Evolutionary conservation across 225 moss, liverwort and hornwort species (phyloP).

Genomic region (Bryum argenteum): DNA sequence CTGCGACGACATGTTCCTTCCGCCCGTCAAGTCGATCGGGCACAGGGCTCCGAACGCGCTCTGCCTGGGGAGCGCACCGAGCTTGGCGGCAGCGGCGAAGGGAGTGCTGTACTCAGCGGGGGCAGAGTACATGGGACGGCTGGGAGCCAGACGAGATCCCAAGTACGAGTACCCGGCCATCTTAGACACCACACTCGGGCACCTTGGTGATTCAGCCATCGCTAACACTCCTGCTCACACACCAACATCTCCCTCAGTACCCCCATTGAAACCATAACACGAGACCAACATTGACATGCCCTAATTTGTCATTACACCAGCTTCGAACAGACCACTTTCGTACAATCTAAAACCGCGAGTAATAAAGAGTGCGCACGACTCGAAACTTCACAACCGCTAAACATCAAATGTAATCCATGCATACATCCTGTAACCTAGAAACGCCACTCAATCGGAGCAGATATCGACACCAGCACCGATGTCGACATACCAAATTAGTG

Average conservation of each 20-base stretch:
- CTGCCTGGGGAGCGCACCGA: slow-evolving; percentile 23
- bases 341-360: too few relatives aligned
- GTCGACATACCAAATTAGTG: too few relatives aligned
- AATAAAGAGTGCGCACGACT: too few relatives aligned
- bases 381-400: too few relatives aligned
- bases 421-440: too few relatives aligned
- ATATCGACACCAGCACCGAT: too few relatives aligned
- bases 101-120: slow-evolving; percentile 30
- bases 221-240: slow-evolving; percentile 26
- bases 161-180: slow-evolving; percentile 44
- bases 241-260: background rate
- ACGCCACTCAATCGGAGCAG: too few relatives aligned
- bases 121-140: slow-evolving; percentile 26
- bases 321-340: too few relatives aligned
- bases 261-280: background rate
- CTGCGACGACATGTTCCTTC: background rate
- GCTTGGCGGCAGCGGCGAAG: slow-evolving; percentile 35
- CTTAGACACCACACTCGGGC: slow-evolving; percentile 22
- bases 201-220: slow-evolving; percentile 2
- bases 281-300: background rate
- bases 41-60: slow-evolving; percentile 29
- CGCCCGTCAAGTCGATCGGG: slow-evolving; percentile 37
- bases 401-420: too few relatives aligned
- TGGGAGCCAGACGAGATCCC: slow-evolving; percentile 36
- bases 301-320: background rate